These are phyloP conservation scores for Coprinopsis marcescibilis DNA, from an alignment of 768 basidiomycete species.

Conservation along the genomic window DNA sequence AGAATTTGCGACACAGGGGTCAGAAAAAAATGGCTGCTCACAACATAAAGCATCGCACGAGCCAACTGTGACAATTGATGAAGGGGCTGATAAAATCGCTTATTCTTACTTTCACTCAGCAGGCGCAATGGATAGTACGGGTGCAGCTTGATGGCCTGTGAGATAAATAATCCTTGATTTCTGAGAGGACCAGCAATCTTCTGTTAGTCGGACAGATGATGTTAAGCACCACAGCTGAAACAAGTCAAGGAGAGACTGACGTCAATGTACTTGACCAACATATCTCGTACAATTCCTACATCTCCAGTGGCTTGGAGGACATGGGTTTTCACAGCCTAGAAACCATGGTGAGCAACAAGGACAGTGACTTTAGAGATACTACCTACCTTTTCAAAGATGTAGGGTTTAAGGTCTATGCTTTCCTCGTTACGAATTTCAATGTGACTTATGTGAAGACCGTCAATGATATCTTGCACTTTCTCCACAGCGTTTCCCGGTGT, in stretches of 20 bases:
- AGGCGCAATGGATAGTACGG: constrained; percentile 46
- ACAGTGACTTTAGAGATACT: not conserved
- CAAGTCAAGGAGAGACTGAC: too few relatives aligned
- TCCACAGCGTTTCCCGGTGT: constrained; percentile 87
- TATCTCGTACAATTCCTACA: constrained; percentile 58
- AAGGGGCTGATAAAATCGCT: constrained; percentile 48
- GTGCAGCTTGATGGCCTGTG: constrained; percentile 38
- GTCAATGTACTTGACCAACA: constrained; percentile 68
- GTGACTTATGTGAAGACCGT: constrained; percentile 87
- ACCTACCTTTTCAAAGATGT: constrained; percentile 80
- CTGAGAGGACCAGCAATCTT: constrained; percentile 16
- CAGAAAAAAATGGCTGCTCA: constrained; percentile 29
- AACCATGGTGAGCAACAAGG: constrained; percentile 4
- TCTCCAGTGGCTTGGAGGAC: constrained; percentile 68
- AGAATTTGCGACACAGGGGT: not conserved
- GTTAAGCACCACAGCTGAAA: not conserved
- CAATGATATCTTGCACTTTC: constrained; percentile 86
- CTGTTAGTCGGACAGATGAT: constrained; percentile 15
- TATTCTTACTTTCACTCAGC: constrained; percentile 57
- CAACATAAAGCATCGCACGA: constrained; percentile 84
- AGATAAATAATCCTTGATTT: constrained; percentile 18
- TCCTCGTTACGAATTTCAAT: constrained; percentile 93
- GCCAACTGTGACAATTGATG: constrained; percentile 55
- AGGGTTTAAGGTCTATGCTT: constrained; percentile 79
- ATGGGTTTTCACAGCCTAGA: constrained; percentile 70